Base-by-base conservation (phyloP, 441 rosid genomes). In the Pelargonium myrrhifolium region DNA sequence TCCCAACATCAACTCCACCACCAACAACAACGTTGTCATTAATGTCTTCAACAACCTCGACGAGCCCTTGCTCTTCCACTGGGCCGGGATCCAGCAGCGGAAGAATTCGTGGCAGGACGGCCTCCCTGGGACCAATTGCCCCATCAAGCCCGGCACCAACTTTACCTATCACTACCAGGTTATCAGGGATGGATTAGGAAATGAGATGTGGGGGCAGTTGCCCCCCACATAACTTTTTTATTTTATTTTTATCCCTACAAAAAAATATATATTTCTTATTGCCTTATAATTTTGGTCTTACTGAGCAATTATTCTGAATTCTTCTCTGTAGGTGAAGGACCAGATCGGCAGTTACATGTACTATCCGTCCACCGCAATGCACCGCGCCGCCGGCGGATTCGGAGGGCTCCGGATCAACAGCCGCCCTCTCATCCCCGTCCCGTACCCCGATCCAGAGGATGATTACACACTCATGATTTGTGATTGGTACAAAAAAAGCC, bases 41-140 rank as follows among this genome's bases (percentile, higher is more conserved):
- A 87, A 89, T 75, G 86, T 89, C 65, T 82, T 85, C 68, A 89
- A 89, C 62, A 77, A 85, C 70, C 83, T 89, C 4, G 92, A 87
- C 14, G 92, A 87, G 84, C 90, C 92, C 0, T 80, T 89, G 73
- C 88, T 89, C 21, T 28, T 87, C 28, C 81, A 86, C 24, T 89
- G 55, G 55, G 15, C n/a, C 17, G 55, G 17, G 15, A 47, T 47
- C n/a, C 5, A 47, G 55, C 55, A 11, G 17, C 15, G 15, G 6
- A 47, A 47, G 17, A 47, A 47, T 18, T 47, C 55, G 4, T 47
- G 55, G 55, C 55, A 47, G 17, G 17, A 47, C 55, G 17, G 55
- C 55, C 17, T 47, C 2, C 55, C 55, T 0, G 55, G 17, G 1
- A 47, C 55, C 5, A 47, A 47, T 6, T 47, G 55, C 6, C 55